Evolutionary conservation across 2,329 filamentous ascomycete species (phyloP).

Genomic region (Colletotrichum neosansevieriae): DNA sequence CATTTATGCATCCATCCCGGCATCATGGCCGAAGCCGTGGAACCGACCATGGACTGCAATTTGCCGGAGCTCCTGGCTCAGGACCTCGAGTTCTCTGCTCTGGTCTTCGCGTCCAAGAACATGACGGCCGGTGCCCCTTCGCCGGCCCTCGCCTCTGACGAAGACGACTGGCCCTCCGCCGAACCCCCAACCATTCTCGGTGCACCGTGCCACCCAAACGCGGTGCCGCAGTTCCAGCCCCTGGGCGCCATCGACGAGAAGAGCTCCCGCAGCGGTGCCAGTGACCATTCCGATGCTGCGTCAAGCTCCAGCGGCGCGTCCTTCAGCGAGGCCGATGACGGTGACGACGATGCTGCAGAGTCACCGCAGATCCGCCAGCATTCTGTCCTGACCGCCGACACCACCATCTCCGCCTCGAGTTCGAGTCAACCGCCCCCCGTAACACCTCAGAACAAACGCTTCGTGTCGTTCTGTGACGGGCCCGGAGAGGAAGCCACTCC

Average conservation of each 20-base stretch:
- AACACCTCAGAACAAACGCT: slow-evolving; percentile 38
- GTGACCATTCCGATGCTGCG: slow-evolving; percentile 43
- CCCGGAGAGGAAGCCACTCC: slow-evolving; percentile 15
- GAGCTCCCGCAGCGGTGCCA: slow-evolving; percentile 29
- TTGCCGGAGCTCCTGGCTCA: slow-evolving; percentile 68
- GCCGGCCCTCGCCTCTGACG: slow-evolving; percentile 49
- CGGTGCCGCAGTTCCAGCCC: slow-evolving; percentile 34
- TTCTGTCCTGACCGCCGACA: slow-evolving; percentile 55
- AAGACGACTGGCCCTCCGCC: slow-evolving; percentile 37
- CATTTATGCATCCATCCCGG: slow-evolving; percentile 35
- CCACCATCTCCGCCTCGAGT: slow-evolving; percentile 53
- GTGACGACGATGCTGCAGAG: slow-evolving; percentile 32
- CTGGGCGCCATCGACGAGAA: slow-evolving; percentile 39
- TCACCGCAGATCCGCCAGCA: slow-evolving; percentile 44
- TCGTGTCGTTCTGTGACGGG: slow-evolving; percentile 30
- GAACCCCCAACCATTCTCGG: slow-evolving; percentile 26
- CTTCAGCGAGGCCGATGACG: slow-evolving; percentile 49
- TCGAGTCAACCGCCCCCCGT: slow-evolving; percentile 44
- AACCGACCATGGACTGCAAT: slow-evolving; percentile 55
- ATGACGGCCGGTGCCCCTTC: slow-evolving; percentile 65
- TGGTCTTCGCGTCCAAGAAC: slow-evolving; percentile 62
- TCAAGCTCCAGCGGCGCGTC: slow-evolving; percentile 51
- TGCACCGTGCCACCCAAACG: slow-evolving; percentile 29
- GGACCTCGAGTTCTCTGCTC: slow-evolving; percentile 63
- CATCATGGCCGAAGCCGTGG: slow-evolving; percentile 40